Percentiles rank a stretch among this genome's conserved stretches.
Conservation (phyloP, 192 early-diverging fungal species). For the Coemansia sp. region DNA sequence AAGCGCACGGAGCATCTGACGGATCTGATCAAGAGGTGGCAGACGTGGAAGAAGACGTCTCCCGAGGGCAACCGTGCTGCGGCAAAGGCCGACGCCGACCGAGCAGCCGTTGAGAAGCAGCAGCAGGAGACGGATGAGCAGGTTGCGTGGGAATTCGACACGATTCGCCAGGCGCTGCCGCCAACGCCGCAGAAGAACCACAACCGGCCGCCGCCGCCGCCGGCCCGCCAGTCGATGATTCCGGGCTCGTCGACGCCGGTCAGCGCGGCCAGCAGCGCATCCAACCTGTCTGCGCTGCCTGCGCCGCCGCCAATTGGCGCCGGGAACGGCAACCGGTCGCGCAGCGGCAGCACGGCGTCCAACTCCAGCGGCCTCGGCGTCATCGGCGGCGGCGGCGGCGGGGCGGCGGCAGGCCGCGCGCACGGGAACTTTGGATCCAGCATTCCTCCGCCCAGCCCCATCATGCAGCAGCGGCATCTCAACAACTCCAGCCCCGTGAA, state of each 20-base stretch:
- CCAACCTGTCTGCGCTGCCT: conserved; percentile 46
- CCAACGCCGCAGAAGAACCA: conserved; percentile 30
- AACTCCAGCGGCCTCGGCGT: conserved; percentile 33
- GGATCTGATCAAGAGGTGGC: conserved; percentile 82
- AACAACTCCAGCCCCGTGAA: conserved; percentile 45
- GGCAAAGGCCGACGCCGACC: conserved; percentile 26
- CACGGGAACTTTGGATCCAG: conserved; percentile 35
- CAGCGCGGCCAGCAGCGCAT: conserved; percentile 12
- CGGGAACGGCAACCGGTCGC: conserved; percentile 45
- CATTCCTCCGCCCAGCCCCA: conserved; percentile 52
- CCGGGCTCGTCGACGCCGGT: conserved; percentile 6
- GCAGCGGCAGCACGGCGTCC: conserved; percentile 54
- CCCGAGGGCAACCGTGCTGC: conserved; percentile 40
- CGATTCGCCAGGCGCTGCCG: conserved; percentile 46
- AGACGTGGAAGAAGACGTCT: conserved; percentile 69
- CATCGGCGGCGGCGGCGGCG: conserved; percentile 19
- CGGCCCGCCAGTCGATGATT: conserved; percentile 1
- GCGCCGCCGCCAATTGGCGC: conserved; percentile 47
- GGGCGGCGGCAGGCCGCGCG: conserved; percentile 21
- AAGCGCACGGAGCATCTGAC: conserved; percentile 85
- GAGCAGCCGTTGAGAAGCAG: neutral
- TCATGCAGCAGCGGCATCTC: conserved; percentile 44
- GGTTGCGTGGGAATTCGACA: conserved; percentile 54
- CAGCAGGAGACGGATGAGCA: conserved; percentile 27
- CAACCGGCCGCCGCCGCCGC: neutral